These are phyloP conservation scores for Alisma plantagoaquatica DNA, from an alignment of 106 monocot species.

Conservation along the genomic window DNA sequence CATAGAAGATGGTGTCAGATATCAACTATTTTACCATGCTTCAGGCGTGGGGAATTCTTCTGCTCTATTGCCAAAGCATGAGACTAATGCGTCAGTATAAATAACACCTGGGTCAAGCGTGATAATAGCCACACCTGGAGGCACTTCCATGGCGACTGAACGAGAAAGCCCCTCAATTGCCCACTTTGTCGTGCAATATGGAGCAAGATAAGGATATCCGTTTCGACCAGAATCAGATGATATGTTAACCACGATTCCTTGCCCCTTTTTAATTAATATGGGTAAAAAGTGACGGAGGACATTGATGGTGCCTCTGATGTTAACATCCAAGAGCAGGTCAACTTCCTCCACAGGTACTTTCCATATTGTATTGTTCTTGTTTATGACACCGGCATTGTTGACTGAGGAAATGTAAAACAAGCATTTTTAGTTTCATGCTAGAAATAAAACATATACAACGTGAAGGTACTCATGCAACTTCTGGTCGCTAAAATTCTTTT, in stretches of 20 bases:
- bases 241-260: slow-evolving; percentile 66
- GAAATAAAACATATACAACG: no score
- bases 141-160: slow-evolving; percentile 78
- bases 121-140: slow-evolving; percentile 61
- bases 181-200: slow-evolving; percentile 91
- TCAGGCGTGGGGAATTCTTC: slow-evolving; percentile 62
- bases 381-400: slow-evolving; percentile 85
- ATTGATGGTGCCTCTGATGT: slow-evolving; percentile 73
- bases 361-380: slow-evolving; percentile 89
- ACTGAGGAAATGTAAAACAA: slow-evolving; percentile 55
- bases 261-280: slow-evolving; percentile 64
- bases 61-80: slow-evolving; percentile 71
- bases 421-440: no score
- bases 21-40: slow-evolving; percentile 75
- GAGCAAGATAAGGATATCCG: slow-evolving; percentile 40
- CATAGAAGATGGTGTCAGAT: no score
- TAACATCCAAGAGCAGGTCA: slow-evolving; percentile 75
- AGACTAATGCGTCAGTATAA: slow-evolving; percentile 75
- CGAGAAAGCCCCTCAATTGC: slow-evolving; percentile 71
- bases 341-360: slow-evolving; percentile 71
- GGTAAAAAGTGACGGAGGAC: slow-evolving; percentile 78
- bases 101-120: slow-evolving; percentile 78
- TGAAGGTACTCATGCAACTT: no score
- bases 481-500: no score
- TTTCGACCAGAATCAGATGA: slow-evolving; percentile 71